Conservation (phyloP, 129 eudicot genomes). For the Chrysanthemum makinoi region DNA sequence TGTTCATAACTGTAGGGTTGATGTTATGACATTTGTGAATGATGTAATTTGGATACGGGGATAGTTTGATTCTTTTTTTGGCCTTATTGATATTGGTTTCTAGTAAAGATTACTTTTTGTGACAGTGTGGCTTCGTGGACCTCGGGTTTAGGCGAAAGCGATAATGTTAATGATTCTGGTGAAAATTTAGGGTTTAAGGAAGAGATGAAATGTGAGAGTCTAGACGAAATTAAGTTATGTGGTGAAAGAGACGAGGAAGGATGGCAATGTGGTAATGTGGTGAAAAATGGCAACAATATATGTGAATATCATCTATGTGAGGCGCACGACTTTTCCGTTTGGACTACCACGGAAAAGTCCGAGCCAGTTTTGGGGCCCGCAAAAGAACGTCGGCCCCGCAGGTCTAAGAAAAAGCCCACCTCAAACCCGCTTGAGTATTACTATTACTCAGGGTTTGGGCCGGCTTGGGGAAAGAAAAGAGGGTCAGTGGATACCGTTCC, state of each 20-base stretch:
- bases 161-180: background rate
- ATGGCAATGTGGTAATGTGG: constrained; percentile 58
- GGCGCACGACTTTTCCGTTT: constrained; percentile 15
- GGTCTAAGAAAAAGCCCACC: constrained; percentile 11
- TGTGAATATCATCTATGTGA: constrained; percentile 47
- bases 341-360: constrained; percentile 16
- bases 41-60: background rate
- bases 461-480: constrained; percentile 78
- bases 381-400: background rate
- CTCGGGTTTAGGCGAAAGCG: background rate
- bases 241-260: constrained; percentile 41
- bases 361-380: background rate
- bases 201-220: constrained; percentile 10
- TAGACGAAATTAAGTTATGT: constrained; percentile 36
- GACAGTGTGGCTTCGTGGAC: constrained; percentile 23
- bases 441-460: constrained; percentile 89
- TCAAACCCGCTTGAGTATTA: constrained; percentile 46
- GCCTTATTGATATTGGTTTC: constrained; percentile 7
- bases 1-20: background rate
- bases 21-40: background rate
- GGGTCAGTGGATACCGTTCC: constrained; percentile 8
- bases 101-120: constrained; percentile 13
- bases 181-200: constrained; percentile 26
- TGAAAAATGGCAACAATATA: constrained; percentile 31
- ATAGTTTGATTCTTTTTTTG: background rate